A percentile compares a stretch with the other conserved stretches of the same genome.
Conservation (phyloP, 2,329 filamentous ascomycete genomes). For the Trichophyton equinum region DNA sequence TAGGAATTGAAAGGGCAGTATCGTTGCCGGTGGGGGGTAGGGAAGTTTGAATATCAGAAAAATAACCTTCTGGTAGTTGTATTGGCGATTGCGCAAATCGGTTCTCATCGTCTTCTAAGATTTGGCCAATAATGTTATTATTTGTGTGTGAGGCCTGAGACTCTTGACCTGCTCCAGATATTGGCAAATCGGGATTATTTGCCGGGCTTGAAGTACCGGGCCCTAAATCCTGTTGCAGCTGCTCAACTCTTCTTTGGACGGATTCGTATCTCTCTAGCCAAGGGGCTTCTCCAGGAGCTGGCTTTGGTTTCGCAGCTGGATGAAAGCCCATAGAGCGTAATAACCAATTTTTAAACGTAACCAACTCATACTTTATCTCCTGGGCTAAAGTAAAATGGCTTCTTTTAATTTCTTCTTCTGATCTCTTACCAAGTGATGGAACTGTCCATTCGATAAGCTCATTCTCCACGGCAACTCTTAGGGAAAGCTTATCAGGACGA, state of each 20-base stretch:
- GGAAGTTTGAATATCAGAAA: constrained; percentile 13
- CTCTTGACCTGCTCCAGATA: background rate
- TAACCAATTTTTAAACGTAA: constrained; percentile 22
- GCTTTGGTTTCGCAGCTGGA: constrained; percentile 11
- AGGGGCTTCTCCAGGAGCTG: constrained; percentile 12
- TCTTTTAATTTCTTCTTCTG: constrained; percentile 30
- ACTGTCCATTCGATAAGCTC: constrained; percentile 34
- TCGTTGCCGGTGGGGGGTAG: background rate
- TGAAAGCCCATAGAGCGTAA: constrained; percentile 21
- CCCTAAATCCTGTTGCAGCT: constrained; percentile 15
- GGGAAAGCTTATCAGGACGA: constrained; percentile 30
- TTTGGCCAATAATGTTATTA: constrained; percentile 10
- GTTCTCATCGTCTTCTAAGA: constrained; percentile 24
- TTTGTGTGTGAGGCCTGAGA: constrained; percentile 9
- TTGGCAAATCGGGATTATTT: background rate
- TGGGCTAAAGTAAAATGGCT: constrained; percentile 25
- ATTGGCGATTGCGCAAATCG: constrained; percentile 29
- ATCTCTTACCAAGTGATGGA: constrained; percentile 28
- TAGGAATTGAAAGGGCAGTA: constrained; percentile 1
- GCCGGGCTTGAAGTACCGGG: background rate
- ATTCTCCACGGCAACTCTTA: constrained; percentile 32
- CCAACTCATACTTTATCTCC: constrained; percentile 28
- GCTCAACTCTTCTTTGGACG: constrained; percentile 22
- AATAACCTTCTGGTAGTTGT: constrained; percentile 24
- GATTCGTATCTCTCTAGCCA: constrained; percentile 19